Base-by-base conservation (phyloP, 2,329 filamentous ascomycete genomes). In the Talaromyces islandicus region DNA sequence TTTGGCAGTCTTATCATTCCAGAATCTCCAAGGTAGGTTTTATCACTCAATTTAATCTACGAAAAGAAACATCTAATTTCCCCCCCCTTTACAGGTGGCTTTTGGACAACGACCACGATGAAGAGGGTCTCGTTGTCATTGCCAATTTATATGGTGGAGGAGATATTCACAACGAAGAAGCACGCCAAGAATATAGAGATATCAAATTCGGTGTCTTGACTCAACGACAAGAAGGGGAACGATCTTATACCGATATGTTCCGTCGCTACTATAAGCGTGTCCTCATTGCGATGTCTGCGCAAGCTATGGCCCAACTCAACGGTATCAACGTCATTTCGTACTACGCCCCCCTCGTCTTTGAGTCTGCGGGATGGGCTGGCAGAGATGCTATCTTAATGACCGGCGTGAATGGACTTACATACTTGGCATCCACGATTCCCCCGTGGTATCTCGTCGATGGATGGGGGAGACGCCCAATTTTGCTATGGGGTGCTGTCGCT, bases 281-380 rank as follows among this genome's bases (percentile, higher is more conserved):
- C 65, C 91, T 97, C 71, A 97, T 97, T 73, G 94, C 94, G 77
- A 97, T 97, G 94, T 97, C 93, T 35, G 94, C 94, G 4, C 94
- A 97, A 76, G 92, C 88, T 6, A 85, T 99, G 65, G 94, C 94
- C 29, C 94, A 99, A 77, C 85, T 99, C 58, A 97, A 97, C 78
- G 94, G 94, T 65, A 99, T 99, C 80, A 99, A 99, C 77, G 94
- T 99, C 72, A 99, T 99, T 64, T 97, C 93, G 1, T 99, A 97
- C 81, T 99, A 99, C 72, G 94, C 94, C 0, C 94, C 94, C 0
- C 86, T 95, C 59, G 93, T 97, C 17, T 97, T 99, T 69, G 92
- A 97, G 76, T 92, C 92, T 62, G 94, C 94, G 41, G 93, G 94
- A n/a, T 97, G 93, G 94, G 78, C 85, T 59, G 94, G 93, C 29